phyloP scores from a whole-genome alignment of 805 yeast genomes.

The Yarrowia sp. region DNA sequence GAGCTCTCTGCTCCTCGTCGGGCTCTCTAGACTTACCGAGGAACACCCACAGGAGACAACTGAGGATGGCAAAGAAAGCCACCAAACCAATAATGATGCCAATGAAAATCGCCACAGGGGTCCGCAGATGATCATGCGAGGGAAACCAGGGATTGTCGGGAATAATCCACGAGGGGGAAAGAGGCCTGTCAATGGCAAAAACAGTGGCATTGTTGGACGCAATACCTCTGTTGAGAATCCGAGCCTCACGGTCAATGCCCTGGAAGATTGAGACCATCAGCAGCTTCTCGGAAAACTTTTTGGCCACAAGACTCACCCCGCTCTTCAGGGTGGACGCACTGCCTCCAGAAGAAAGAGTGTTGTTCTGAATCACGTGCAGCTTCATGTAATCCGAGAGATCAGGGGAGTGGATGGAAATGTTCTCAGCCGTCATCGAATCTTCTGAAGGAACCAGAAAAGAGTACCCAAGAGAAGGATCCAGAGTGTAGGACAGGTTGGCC shows the following conservation, averaged over 20 bases:
- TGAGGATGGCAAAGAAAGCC: constrained; percentile 28
- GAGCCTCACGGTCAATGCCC: constrained; percentile 44
- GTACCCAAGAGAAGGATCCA: constrained; percentile 54
- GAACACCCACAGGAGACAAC: constrained; percentile 29
- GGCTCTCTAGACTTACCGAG: constrained; percentile 23
- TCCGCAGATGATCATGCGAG: constrained; percentile 46
- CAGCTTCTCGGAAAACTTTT: constrained; percentile 44
- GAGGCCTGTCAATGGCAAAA: constrained; percentile 48
- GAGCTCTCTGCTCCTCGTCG: constrained; percentile 4
- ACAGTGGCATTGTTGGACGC: constrained; percentile 45
- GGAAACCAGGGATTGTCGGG: constrained; percentile 44
- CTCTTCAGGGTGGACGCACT: constrained; percentile 45
- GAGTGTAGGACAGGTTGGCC: constrained; percentile 56
- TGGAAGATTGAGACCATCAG: constrained; percentile 45
- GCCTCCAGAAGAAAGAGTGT: constrained; percentile 50
- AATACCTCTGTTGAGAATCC: constrained; percentile 45
- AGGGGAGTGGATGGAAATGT: constrained; percentile 55
- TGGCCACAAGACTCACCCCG: constrained; percentile 41
- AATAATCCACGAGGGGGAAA: constrained; percentile 50
- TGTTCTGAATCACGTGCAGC: constrained; percentile 72
- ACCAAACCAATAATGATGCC: constrained; percentile 34
- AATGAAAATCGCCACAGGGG: constrained; percentile 47
- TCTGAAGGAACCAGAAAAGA: constrained; percentile 79
- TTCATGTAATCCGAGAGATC: constrained; percentile 63
- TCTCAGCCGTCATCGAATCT: constrained; percentile 60